Evolutionary conservation across 2,329 filamentous ascomycete species (phyloP).

Genomic region (Cytospora paraplurivora): DNA sequence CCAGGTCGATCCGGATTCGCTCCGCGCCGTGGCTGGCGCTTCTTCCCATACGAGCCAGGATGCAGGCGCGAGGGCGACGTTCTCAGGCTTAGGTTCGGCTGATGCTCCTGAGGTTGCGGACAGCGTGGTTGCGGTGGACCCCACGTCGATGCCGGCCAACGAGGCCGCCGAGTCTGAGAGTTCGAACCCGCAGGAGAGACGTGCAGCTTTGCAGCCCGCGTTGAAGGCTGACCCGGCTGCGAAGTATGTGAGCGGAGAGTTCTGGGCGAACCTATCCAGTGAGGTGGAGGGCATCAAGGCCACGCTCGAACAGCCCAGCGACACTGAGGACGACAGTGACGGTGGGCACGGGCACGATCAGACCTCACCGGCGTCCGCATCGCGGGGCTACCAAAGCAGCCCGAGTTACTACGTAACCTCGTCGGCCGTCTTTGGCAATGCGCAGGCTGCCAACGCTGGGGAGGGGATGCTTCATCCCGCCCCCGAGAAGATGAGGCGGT

Average conservation of each 20-base stretch:
- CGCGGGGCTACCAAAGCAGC: constrained; percentile 22
- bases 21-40: constrained; percentile 23
- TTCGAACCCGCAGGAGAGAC: constrained; percentile 22
- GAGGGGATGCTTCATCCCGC: constrained; percentile 39
- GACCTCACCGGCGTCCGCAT: constrained; percentile 37
- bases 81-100: background rate
- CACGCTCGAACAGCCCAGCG: constrained; percentile 46
- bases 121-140: background rate
- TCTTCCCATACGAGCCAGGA: background rate
- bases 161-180: constrained; percentile 8
- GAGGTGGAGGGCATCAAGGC: constrained; percentile 50
- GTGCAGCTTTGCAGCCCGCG: constrained; percentile 16
- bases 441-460: background rate
- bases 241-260: constrained; percentile 46
- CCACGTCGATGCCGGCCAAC: background rate
- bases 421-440: constrained; percentile 19
- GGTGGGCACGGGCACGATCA: constrained; percentile 30
- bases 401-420: constrained; percentile 10
- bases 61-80: background rate
- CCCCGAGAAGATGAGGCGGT: constrained; percentile 41
- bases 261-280: constrained; percentile 47
- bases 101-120: background rate
- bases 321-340: constrained; percentile 40
- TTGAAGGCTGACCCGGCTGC: constrained; percentile 28
- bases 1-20: constrained; percentile 41